These are phyloP conservation scores for Apiospora hydei DNA, from an alignment of 2,329 filamentous ascomycete species.

Conservation along the genomic window DNA sequence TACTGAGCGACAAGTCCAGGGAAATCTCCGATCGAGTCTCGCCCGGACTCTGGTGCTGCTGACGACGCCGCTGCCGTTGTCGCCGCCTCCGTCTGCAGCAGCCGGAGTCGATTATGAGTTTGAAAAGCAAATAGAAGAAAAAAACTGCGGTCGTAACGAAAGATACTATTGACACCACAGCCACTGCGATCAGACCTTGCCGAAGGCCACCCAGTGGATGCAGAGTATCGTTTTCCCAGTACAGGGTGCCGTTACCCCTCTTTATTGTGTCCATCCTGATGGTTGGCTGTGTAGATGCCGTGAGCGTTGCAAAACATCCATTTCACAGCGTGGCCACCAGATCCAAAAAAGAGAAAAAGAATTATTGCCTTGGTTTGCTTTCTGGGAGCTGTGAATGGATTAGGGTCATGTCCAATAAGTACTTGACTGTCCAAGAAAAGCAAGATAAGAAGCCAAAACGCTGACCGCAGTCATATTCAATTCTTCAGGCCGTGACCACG, in stretches of 20 bases:
- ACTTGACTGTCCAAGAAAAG: background rate
- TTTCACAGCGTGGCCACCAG: background rate
- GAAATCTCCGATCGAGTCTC: background rate
- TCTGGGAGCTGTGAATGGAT: background rate
- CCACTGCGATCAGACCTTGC: constrained; percentile 28
- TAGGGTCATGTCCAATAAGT: background rate
- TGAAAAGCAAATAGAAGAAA: constrained; percentile 28
- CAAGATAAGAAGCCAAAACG: background rate
- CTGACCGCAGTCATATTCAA: background rate
- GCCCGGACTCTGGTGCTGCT: background rate
- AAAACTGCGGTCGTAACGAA: constrained; percentile 27
- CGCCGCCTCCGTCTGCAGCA: background rate
- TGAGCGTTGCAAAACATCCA: background rate
- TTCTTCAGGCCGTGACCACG: background rate
- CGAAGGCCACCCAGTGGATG: constrained; percentile 23
- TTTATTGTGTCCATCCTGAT: background rate
- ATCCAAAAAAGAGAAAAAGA: background rate
- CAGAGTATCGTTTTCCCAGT: constrained; percentile 19
- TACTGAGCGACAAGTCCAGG: background rate
- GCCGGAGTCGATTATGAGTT: constrained; percentile 13
- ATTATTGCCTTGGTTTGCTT: background rate
- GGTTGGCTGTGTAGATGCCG: background rate
- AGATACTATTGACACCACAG: constrained; percentile 26
- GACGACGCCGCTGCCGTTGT: background rate
- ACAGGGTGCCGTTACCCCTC: background rate